Evolutionary conservation across 768 basidiomycete genomes (phyloP).

Genomic region (Trichaptum fuscoviolaceum): DNA sequence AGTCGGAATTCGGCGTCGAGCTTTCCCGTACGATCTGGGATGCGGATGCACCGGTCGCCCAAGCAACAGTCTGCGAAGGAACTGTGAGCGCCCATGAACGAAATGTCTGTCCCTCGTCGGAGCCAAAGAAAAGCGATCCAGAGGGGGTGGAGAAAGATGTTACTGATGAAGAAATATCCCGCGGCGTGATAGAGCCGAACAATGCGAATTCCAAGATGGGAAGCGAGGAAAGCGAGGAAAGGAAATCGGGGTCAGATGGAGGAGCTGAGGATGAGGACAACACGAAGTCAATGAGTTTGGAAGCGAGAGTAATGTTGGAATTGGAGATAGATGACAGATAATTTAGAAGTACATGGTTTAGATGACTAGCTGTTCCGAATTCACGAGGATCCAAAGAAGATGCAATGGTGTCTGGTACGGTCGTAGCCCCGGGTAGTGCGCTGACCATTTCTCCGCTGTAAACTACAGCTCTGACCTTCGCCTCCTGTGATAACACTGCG

Average conservation of each 20-base stretch:
- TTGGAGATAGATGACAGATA: slow-evolving; percentile 50
- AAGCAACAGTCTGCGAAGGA: slow-evolving; percentile 34
- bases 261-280: slow-evolving; percentile 35
- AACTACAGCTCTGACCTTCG: slow-evolving; percentile 43
- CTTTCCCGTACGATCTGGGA: slow-evolving; percentile 46
- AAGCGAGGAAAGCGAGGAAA: slow-evolving; percentile 36
- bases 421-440: slow-evolving; percentile 35
- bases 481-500: slow-evolving; percentile 39
- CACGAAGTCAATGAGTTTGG: slow-evolving; percentile 45
- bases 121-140: slow-evolving; percentile 56
- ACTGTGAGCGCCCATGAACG: slow-evolving; percentile 50
- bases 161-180: slow-evolving; percentile 42
- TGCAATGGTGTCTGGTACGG: slow-evolving; percentile 24
- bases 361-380: slow-evolving; percentile 50
- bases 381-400: slow-evolving; percentile 40
- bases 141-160: slow-evolving; percentile 48
- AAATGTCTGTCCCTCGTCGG: slow-evolving; percentile 39
- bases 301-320: slow-evolving; percentile 31
- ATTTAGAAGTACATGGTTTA: slow-evolving; percentile 53
- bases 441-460: slow-evolving; percentile 48
- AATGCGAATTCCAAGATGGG: slow-evolving; percentile 57
- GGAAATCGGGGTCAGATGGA: slow-evolving; percentile 32
- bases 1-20: slow-evolving; percentile 35
- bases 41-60: slow-evolving; percentile 50
- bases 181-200: slow-evolving; percentile 48